These are phyloP conservation scores for Carex cristatella DNA, from an alignment of 176 grass and related monocot species.

Conservation along the genomic window DNA sequence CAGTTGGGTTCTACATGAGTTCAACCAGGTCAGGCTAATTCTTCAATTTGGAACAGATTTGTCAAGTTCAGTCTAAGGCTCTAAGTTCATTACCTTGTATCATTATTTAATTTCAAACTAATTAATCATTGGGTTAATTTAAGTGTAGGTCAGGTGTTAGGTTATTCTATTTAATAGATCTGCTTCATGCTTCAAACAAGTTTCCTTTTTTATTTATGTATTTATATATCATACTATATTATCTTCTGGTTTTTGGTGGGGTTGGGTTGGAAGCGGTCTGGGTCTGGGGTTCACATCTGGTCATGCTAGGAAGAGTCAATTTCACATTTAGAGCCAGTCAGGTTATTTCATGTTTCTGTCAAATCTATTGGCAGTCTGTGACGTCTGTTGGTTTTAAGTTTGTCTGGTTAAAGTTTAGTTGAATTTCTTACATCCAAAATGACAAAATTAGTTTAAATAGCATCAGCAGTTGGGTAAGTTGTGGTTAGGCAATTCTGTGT, in stretches of 20 bases:
- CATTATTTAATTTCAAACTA: not conserved
- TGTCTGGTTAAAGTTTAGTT: not conserved
- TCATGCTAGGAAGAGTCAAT: not conserved
- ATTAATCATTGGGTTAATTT: not conserved
- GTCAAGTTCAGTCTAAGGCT: not conserved
- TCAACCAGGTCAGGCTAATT: not conserved
- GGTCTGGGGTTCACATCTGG: not conserved
- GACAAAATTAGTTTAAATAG: not conserved
- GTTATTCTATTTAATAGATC: not conserved
- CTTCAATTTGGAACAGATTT: not conserved
- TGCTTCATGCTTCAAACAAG: not conserved
- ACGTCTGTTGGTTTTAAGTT: not conserved
- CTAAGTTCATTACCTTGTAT: not conserved
- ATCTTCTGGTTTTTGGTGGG: not conserved
- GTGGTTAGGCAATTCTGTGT: not conserved
- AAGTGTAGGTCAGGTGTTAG: not conserved
- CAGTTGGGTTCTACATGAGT: not conserved
- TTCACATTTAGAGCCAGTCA: not conserved
- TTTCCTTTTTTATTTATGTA: not conserved
- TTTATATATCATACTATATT: not conserved
- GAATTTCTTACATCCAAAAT: conserved; percentile 5
- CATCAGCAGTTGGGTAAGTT: not conserved
- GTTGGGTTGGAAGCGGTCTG: not conserved
- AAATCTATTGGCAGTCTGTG: not conserved
- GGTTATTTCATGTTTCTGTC: not conserved